A percentile compares a stretch with the other conserved stretches of the same genome.
phyloP scores from a whole-genome alignment of 352 stramenopile genomes.

The Globisporangium mamillatum region DNA sequence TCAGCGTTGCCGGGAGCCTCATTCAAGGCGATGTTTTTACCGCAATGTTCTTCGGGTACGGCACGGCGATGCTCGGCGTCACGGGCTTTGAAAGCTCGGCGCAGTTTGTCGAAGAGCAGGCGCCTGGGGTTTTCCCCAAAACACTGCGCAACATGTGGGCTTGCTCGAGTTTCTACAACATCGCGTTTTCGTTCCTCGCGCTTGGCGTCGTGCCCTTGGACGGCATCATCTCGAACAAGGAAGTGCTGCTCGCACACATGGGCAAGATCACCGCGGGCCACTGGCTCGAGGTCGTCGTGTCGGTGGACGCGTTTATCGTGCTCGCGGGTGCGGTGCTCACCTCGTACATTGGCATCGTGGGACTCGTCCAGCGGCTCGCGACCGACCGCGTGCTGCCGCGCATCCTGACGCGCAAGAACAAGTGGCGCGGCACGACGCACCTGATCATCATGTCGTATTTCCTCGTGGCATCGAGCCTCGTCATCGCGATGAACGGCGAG shows the following conservation, averaged over 20 bases:
- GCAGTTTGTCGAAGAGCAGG: constrained; percentile 87
- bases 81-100: constrained; percentile 82
- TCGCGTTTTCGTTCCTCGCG: constrained; percentile 58
- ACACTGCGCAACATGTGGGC: constrained; percentile 84
- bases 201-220: constrained; percentile 66
- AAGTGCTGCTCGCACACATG: constrained; percentile 64
- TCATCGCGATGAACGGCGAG: constrained; percentile 51
- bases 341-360: constrained; percentile 63
- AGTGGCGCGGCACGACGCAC: constrained; percentile 52
- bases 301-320: constrained; percentile 76
- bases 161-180: constrained; percentile 77
- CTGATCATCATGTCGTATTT: constrained; percentile 65
- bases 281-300: constrained; percentile 31
- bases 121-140: constrained; percentile 73
- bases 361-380: constrained; percentile 55
- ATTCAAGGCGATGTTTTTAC: constrained; percentile 27
- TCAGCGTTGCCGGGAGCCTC: constrained; percentile 26
- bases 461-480: constrained; percentile 40
- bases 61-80: constrained; percentile 70
- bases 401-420: constrained; percentile 41
- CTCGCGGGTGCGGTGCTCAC: constrained; percentile 71
- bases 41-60: constrained; percentile 58
- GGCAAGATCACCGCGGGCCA: constrained; percentile 27
- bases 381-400: constrained; percentile 45
- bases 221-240: constrained; percentile 40